Evolutionary conservation across 176 grass and related monocot genomes (phyloP).

Genomic region (Raddia guianensis): DNA sequence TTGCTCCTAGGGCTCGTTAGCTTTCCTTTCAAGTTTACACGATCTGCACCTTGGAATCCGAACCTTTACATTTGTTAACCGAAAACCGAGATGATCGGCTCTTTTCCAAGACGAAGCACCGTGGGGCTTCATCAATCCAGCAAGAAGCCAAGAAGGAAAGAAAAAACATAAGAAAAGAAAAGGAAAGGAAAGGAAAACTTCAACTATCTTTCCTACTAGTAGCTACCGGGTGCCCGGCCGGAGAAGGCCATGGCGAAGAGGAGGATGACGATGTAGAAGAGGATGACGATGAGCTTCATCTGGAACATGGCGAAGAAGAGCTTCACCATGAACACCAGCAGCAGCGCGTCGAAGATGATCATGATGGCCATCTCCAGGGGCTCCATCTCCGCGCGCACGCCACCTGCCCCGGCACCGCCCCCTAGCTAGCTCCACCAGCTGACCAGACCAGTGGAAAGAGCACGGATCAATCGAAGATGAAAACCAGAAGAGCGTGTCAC

Average conservation of each 20-base stretch:
- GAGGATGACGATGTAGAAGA: slow-evolving; percentile 62
- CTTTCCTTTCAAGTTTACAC: slow-evolving; percentile 24
- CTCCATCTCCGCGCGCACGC: slow-evolving; percentile 32
- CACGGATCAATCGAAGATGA: not conserved
- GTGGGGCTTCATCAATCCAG: slow-evolving; percentile 1
- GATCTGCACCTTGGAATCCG: not conserved
- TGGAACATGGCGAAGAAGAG: slow-evolving; percentile 78
- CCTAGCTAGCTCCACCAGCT: not conserved
- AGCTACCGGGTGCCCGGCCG: slow-evolving; percentile 41
- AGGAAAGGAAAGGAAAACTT: not conserved
- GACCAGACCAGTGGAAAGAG: not conserved
- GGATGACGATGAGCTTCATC: slow-evolving; percentile 68
- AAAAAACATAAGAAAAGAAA: not conserved
- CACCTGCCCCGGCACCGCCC: not conserved
- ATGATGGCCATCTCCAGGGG: slow-evolving; percentile 62
- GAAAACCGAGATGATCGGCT: slow-evolving; percentile 18
- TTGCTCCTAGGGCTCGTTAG: not conserved
- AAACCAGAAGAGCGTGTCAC: not conserved
- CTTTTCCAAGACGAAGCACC: slow-evolving; percentile 20
- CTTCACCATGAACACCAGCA: slow-evolving; percentile 81
- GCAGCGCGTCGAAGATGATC: slow-evolving; percentile 60
- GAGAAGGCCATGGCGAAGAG: slow-evolving; percentile 73
- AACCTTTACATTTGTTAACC: not conserved
- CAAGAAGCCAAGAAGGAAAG: not conserved
- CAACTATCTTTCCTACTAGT: slow-evolving; percentile 43